Evolutionary conservation across 345 rosid species (phyloP).

Genomic region (Citrus medica): DNA sequence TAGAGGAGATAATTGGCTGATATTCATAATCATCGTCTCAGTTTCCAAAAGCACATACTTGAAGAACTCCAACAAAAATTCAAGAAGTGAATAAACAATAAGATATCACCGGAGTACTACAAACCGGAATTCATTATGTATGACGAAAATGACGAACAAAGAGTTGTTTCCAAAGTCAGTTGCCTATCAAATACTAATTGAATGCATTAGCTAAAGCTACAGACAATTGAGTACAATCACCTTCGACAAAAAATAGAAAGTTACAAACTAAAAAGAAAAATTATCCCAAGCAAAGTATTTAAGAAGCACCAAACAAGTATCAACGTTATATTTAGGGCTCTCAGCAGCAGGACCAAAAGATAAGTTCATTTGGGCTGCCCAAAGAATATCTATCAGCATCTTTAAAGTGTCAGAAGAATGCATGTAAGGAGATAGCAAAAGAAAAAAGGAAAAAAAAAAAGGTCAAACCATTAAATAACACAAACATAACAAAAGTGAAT

Average conservation of each 20-base stretch:
- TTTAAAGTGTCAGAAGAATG: not conserved
- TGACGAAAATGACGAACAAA: not conserved
- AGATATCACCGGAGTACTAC: not conserved
- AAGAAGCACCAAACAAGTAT: not conserved
- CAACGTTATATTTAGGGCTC: not conserved
- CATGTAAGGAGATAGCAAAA: not conserved
- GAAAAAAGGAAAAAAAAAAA: not conserved
- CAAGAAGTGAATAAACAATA: not conserved
- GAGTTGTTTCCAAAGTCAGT: not conserved
- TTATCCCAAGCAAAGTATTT: not conserved
- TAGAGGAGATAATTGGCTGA: not conserved
- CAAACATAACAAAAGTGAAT: not conserved
- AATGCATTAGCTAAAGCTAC: not conserved
- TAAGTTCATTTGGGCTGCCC: not conserved
- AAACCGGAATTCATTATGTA: not conserved
- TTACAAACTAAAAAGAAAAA: not conserved
- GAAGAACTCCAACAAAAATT: not conserved
- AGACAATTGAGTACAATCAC: not conserved
- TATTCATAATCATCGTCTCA: not conserved
- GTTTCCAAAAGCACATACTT: conserved; percentile 5
- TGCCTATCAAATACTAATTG: not conserved
- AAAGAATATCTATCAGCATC: not conserved
- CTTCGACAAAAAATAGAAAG: too few species aligned
- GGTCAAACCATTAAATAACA: not conserved
- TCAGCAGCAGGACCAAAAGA: not conserved